Evolutionary conservation across 352 stramenopile genomes (phyloP).

Genomic region (Blastocystis sp.): DNA sequence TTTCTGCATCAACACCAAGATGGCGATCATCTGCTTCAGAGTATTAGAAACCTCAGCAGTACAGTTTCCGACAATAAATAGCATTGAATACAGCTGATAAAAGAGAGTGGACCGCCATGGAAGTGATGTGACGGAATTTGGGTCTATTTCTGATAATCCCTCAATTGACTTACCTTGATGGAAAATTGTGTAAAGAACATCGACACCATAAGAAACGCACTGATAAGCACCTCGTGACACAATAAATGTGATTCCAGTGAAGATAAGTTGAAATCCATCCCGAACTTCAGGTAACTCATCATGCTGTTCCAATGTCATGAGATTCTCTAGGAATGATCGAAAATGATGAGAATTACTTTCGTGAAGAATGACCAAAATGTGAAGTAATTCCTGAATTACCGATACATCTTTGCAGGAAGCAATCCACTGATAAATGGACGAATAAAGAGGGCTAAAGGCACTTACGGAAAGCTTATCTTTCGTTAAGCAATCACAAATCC

Average conservation of each 20-base stretch:
- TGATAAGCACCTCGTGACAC: neutral
- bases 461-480: neutral
- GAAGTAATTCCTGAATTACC: neutral
- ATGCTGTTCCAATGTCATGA: neutral
- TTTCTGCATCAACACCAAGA: conserved; percentile 19
- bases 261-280: neutral
- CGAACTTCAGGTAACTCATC: neutral
- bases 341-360: neutral
- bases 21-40: neutral
- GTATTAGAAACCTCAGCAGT: neutral
- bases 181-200: neutral
- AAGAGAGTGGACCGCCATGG: neutral
- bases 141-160: neutral
- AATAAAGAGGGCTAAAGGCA: neutral
- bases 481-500: neutral
- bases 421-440: neutral
- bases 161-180: neutral
- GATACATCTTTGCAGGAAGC: neutral
- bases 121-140: neutral
- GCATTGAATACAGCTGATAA: conserved; percentile 51
- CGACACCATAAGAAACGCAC: neutral
- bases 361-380: neutral
- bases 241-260: neutral
- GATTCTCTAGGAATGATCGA: neutral
- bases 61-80: conserved; percentile 17